Conservation (phyloP, 352 stramenopile species). For the Phytophthora meadii region DNA sequence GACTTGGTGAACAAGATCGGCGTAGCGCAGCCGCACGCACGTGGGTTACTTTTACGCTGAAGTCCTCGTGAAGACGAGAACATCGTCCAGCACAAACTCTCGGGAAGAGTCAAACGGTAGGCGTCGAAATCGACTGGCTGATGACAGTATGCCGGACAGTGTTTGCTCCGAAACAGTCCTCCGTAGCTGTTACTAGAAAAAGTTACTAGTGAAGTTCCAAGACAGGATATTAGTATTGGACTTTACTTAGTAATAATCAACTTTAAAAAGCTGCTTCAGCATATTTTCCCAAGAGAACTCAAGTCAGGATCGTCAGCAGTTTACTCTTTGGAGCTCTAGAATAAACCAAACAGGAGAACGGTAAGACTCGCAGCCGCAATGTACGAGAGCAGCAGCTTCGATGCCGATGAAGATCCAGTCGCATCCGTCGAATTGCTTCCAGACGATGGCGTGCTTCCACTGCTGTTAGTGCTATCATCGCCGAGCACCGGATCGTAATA, state of each 20-base stretch:
- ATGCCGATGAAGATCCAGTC: conserved; percentile 11
- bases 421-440: neutral
- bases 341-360: conserved; percentile 14
- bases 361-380: conserved; percentile 13
- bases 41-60: conserved; percentile 26
- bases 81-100: no score
- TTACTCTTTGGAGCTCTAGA: conserved; percentile 13
- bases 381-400: conserved; percentile 12
- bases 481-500: conserved; percentile 67
- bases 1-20: conserved; percentile 16
- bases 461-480: conserved; percentile 13
- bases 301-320: no score
- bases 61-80: neutral
- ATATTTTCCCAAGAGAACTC: no score
- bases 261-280: no score
- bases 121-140: no score
- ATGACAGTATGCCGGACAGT: no score
- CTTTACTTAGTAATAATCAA: no score
- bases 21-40: conserved; percentile 28
- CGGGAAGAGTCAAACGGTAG: no score
- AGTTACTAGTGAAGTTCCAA: no score
- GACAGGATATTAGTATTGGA: no score
- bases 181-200: no score
- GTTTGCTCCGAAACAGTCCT: no score
- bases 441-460: conserved; percentile 5